phyloP scores from a whole-genome alignment of 768 basidiomycete species.

The Lactarius trivialis region DNA sequence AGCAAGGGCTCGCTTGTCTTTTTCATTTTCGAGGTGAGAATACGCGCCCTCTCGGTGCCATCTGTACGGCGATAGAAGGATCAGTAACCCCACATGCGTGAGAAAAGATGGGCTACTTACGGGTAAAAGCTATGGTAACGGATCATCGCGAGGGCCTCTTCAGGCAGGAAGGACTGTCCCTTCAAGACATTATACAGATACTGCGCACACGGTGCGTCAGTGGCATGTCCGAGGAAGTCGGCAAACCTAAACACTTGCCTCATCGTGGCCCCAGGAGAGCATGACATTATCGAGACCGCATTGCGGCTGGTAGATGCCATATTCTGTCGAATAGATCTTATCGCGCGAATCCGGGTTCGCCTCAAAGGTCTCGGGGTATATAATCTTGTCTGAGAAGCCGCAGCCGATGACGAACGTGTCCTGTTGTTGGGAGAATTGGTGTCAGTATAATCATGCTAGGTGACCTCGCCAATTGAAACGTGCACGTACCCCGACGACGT shows the following conservation, averaged over 20 bases:
- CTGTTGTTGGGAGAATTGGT: conserved; percentile 26
- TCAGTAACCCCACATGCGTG: neutral
- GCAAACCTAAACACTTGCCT: conserved; percentile 44
- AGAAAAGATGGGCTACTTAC: conserved; percentile 29
- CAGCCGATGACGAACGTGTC: conserved; percentile 82
- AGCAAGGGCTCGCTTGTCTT: conserved; percentile 54
- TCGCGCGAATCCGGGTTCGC: conserved; percentile 65
- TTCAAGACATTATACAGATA: conserved; percentile 82
- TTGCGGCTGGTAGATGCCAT: conserved; percentile 69
- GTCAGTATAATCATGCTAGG: conserved; percentile 5
- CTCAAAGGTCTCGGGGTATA: conserved; percentile 74
- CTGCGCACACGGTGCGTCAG: conserved; percentile 32
- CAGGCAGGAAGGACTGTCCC: conserved; percentile 73
- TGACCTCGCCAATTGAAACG: neutral
- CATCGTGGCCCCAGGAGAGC: conserved; percentile 89
- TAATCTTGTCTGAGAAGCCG: conserved; percentile 76
- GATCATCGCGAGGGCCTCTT: conserved; percentile 84
- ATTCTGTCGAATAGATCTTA: conserved; percentile 59
- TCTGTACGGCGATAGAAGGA: conserved; percentile 27
- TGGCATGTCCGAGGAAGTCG: neutral
- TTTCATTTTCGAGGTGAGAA: conserved; percentile 66
- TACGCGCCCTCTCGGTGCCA: conserved; percentile 92
- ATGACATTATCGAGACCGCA: conserved; percentile 85
- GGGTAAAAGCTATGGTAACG: conserved; percentile 95
- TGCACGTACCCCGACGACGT: conserved; percentile 74